A percentile compares a stretch with the other conserved stretches of the same genome.
Evolutionary conservation across 73 alveolate species (phyloP).

Genomic region (Paramecium bursaria): DNA sequence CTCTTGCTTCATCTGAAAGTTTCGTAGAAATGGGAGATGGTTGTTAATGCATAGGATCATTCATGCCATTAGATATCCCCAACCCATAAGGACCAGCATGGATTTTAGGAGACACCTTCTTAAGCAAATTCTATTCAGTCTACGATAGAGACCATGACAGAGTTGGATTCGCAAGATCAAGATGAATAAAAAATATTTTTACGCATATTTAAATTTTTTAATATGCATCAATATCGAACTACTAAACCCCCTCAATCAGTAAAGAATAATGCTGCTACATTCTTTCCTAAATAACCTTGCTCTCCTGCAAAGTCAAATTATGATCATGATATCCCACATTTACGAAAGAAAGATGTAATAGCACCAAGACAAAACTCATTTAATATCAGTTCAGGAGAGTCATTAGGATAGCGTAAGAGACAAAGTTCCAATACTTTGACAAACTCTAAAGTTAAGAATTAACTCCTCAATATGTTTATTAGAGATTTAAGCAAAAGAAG

Average conservation of each 20-base stretch:
- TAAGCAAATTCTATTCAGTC: slow-evolving; percentile 74
- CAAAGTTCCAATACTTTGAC: slow-evolving; percentile 30
- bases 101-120: slow-evolving; percentile 82
- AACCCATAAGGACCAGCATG: slow-evolving; percentile 71
- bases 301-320: slow-evolving; percentile 54
- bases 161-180: slow-evolving; percentile 83
- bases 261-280: slow-evolving; percentile 16
- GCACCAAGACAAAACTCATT: slow-evolving; percentile 46
- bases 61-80: slow-evolving; percentile 70
- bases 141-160: slow-evolving; percentile 81
- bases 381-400: slow-evolving; percentile 16
- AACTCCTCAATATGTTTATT: neutral
- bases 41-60: slow-evolving; percentile 64
- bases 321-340: slow-evolving; percentile 24
- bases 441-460: slow-evolving; percentile 11
- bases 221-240: neutral
- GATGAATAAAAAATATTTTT: slow-evolving; percentile 14
- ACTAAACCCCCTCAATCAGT: slow-evolving; percentile 43
- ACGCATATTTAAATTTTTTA: too few relatives aligned
- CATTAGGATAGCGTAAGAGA: slow-evolving; percentile 19
- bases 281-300: slow-evolving; percentile 41
- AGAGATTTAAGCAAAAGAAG: neutral
- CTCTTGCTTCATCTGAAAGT: slow-evolving; percentile 62
- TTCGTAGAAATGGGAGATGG: slow-evolving; percentile 66
- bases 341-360: neutral